phyloP scores from a whole-genome alignment of 352 stramenopile genomes.

The Blastocystis sp. region DNA sequence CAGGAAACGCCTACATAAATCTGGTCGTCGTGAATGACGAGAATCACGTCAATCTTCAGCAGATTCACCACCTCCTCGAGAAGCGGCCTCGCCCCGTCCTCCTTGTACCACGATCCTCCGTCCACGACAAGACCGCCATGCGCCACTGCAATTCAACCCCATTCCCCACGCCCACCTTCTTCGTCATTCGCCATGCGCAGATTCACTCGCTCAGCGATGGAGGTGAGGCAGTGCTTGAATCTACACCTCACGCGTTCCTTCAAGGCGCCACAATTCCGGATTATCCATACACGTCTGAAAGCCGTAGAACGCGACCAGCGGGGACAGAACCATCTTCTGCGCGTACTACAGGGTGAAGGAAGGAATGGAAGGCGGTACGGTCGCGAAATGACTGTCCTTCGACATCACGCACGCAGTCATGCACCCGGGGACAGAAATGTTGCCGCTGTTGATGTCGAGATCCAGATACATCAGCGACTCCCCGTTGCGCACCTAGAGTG shows the following conservation, averaged over 20 bases:
- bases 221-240: slow-evolving; percentile 24
- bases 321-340: slow-evolving; percentile 51
- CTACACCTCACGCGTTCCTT: not conserved
- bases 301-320: slow-evolving; percentile 47
- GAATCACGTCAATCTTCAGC: slow-evolving; percentile 48
- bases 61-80: slow-evolving; percentile 41
- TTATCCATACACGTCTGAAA: slow-evolving; percentile 65
- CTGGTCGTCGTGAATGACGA: slow-evolving; percentile 34
- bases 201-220: not conserved
- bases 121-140: slow-evolving; percentile 59
- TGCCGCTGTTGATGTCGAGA: slow-evolving; percentile 36
- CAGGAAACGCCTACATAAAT: not conserved
- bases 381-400: slow-evolving; percentile 2
- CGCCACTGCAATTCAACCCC: not conserved
- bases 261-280: not conserved
- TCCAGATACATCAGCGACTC: slow-evolving; percentile 57
- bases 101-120: slow-evolving; percentile 60
- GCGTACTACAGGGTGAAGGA: too few relatives aligned
- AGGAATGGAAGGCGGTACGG: slow-evolving; percentile 10
- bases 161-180: not conserved
- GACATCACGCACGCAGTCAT: slow-evolving; percentile 15
- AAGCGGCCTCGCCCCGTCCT: slow-evolving; percentile 30
- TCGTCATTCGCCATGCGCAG: slow-evolving; percentile 35
- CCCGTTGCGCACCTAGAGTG: slow-evolving; percentile 41
- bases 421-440: slow-evolving; percentile 50